Evolutionary conservation across 2,329 filamentous ascomycete genomes (phyloP).

Genomic region (Rosellinia necatrix): DNA sequence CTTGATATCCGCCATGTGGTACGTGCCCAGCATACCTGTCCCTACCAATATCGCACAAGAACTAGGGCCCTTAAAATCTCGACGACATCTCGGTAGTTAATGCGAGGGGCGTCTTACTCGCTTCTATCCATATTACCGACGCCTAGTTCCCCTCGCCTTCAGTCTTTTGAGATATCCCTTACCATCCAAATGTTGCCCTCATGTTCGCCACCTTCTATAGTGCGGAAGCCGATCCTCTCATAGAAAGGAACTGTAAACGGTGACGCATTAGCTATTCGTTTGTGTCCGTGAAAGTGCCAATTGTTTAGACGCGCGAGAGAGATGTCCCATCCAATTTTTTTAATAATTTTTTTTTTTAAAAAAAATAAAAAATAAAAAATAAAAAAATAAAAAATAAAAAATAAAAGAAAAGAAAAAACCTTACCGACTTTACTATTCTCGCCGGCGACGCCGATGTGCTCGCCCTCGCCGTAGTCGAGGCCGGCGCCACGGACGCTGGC

Average conservation of each 20-base stretch:
- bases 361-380: no score
- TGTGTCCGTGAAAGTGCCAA: no score
- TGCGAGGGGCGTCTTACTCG: no score
- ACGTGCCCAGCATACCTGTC: neutral
- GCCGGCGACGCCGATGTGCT: constrained; percentile 50
- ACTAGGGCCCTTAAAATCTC: no score
- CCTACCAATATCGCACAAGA: no score
- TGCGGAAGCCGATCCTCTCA: constrained; percentile 51
- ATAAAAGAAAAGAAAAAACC: no score
- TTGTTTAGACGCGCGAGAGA: no score
- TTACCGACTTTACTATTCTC: constrained; percentile 55
- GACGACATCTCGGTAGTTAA: no score
- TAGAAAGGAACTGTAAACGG: constrained; percentile 57
- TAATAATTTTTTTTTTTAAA: no score
- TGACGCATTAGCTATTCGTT: no score
- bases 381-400: no score
- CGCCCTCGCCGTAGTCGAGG: constrained; percentile 43
- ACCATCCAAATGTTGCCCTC: constrained; percentile 49
- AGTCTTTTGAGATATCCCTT: constrained; percentile 33
- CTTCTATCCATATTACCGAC: neutral
- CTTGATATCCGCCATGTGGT: neutral
- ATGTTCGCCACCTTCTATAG: constrained; percentile 41
- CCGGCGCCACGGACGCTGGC: constrained; percentile 40
- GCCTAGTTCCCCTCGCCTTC: neutral
- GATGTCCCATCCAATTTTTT: no score